Conservation (phyloP, 2,329 filamentous ascomycete species). For the Tolypocladium amazonense region DNA sequence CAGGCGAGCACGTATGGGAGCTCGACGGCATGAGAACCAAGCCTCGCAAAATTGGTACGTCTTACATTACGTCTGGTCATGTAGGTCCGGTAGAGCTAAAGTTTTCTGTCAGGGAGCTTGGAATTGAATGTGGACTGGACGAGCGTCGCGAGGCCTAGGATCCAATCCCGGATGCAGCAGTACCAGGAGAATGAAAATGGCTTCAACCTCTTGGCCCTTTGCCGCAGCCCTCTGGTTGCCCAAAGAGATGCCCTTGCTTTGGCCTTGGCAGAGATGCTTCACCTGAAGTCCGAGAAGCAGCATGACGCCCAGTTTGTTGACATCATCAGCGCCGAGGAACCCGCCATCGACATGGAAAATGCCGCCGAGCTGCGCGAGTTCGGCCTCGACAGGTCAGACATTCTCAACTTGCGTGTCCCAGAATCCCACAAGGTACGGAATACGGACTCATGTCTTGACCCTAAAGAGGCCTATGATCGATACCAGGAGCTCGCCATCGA, state of each 20-base stretch:
- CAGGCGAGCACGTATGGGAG: conserved; percentile 69
- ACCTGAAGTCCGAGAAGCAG: conserved; percentile 23
- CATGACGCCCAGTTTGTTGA: conserved; percentile 9
- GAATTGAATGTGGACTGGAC: conserved; percentile 48
- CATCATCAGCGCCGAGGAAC: conserved; percentile 10
- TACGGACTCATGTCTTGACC: conserved; percentile 2
- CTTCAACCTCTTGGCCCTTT: conserved; percentile 71
- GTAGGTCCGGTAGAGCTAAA: neutral
- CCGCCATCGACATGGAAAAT: conserved; percentile 11
- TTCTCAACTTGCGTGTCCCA: conserved; percentile 12
- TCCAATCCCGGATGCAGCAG: conserved; percentile 56
- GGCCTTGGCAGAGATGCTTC: conserved; percentile 27
- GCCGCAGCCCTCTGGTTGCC: conserved; percentile 49
- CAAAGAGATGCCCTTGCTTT: conserved; percentile 35
- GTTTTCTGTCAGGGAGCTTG: conserved; percentile 9
- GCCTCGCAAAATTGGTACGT: conserved; percentile 36
- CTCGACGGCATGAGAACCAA: conserved; percentile 73
- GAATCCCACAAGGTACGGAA: conserved; percentile 7
- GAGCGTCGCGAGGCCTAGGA: conserved; percentile 48
- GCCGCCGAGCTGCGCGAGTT: conserved; percentile 18
- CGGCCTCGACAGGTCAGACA: conserved; percentile 13
- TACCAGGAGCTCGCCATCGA: conserved; percentile 28
- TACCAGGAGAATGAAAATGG: conserved; percentile 55
- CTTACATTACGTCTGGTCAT: neutral
- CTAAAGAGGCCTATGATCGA: conserved; percentile 20